Evolutionary conservation across 768 basidiomycete species (phyloP), one percentile per base, ranked within the genome.

Genomic region (Phlebiopsis flavidoalba): DNA sequence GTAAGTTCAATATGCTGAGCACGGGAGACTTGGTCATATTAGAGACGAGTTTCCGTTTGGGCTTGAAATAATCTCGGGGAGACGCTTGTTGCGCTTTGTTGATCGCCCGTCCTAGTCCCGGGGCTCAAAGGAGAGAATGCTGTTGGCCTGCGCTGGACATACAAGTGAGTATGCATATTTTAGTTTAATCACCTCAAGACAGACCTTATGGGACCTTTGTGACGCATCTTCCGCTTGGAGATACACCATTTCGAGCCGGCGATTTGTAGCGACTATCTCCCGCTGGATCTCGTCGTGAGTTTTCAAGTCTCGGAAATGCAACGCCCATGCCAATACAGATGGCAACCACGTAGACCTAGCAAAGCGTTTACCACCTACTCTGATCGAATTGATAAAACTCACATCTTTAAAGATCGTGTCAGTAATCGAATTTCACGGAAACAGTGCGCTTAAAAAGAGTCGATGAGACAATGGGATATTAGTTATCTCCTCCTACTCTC

Each of bases 351-450:
- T 81, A 55, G 59, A 65, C 5, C 63, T 67, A 47, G 11, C 14
- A 24, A 58, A 24, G 14, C 26, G 60, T 50, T 12, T 22, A 15
- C 40, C 8, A 45, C 36, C 4, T 33, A n/a, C 14, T 31, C 26
- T 31, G 26, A 31, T 31, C 26, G 15, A 21, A 8, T 15, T 12
- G 36, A 48, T 37, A 26, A 26, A 1, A 65, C 84, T 47, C 71
- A 89, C 88, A 78, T 70, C 70, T 86, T 89, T 26, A 86, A 69
- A 0, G 88, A 88, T 53, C 82, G 78, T 0, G 83, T 85, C 6
- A 87, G 65, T 5, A 88, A 72, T 55, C 90, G 75, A 37, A 89
- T 80, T 66, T 89, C 85, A 1, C 82, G 76, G n/a, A 54, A 91
- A 82, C 6, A 93, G 71, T 19, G 82, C 75, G 59, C 79, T 81